These are phyloP conservation scores for Neofusicoccum sp. DNA, from an alignment of 2,329 filamentous ascomycete species.

Conservation along the genomic window DNA sequence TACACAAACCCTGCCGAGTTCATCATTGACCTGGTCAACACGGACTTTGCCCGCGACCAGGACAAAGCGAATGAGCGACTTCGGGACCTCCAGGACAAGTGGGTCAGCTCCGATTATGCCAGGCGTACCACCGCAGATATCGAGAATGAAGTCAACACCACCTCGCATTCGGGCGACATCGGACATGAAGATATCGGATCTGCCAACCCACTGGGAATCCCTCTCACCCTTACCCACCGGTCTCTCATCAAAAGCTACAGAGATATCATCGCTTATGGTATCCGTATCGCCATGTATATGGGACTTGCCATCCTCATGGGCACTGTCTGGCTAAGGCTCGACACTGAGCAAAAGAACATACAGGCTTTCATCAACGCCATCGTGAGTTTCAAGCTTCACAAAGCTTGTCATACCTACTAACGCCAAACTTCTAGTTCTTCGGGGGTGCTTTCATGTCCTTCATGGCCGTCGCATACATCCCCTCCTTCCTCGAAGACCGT, in stretches of 20 bases:
- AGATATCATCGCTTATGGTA: constrained; percentile 81
- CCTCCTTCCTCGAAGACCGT: constrained; percentile 79
- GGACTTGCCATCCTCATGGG: constrained; percentile 84
- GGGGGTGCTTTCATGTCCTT: constrained; percentile 57
- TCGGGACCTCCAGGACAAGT: constrained; percentile 56
- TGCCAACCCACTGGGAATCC: constrained; percentile 55
- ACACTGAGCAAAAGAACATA: constrained; percentile 70
- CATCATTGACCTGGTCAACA: constrained; percentile 76
- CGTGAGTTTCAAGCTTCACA: neutral
- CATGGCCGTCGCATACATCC: constrained; percentile 75
- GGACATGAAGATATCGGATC: neutral
- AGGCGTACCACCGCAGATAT: constrained; percentile 30
- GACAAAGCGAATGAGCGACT: constrained; percentile 54
- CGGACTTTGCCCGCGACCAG: constrained; percentile 60
- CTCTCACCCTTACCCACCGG: constrained; percentile 71
- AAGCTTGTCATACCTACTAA: constrained; percentile 25
- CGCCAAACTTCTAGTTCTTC: constrained; percentile 41
- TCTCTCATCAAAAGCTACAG: constrained; percentile 83
- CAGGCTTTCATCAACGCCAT: constrained; percentile 83
- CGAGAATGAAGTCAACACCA: constrained; percentile 30
- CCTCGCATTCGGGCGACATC: neutral
- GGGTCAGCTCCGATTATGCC: constrained; percentile 54
- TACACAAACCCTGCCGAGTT: constrained; percentile 81
- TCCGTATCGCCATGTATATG: constrained; percentile 81
- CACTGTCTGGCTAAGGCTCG: constrained; percentile 79